Evolutionary conservation across 352 stramenopile genomes (phyloP).

Genomic region (Phytophthora tentaculata): DNA sequence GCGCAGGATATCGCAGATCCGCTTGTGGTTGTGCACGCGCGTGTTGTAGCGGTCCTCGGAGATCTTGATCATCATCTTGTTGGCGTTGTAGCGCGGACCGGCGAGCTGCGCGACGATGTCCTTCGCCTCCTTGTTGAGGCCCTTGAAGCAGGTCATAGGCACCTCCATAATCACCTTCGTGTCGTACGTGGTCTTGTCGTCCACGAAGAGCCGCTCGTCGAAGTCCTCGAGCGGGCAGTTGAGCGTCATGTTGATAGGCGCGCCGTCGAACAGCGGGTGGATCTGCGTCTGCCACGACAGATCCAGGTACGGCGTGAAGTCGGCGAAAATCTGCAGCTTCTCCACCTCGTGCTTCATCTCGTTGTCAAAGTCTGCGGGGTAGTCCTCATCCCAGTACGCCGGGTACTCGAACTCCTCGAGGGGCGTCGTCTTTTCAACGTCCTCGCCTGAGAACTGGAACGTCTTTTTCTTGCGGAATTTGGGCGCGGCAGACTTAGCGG

Average conservation of each 20-base stretch:
- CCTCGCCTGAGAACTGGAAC: constrained; percentile 69
- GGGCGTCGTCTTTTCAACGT: constrained; percentile 35
- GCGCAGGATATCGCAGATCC: constrained; percentile 81
- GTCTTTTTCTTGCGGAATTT: constrained; percentile 68
- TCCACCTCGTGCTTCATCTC: constrained; percentile 89
- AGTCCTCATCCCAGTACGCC: constrained; percentile 81
- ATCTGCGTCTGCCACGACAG: constrained; percentile 83
- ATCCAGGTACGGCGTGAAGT: constrained; percentile 80
- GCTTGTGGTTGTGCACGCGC: constrained; percentile 87
- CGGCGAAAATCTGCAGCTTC: constrained; percentile 83
- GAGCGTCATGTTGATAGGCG: constrained; percentile 70
- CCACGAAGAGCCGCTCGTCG: constrained; percentile 79
- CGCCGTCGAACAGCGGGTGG: constrained; percentile 75
- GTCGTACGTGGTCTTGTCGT: constrained; percentile 83
- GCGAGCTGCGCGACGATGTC: constrained; percentile 74
- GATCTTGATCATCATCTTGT: constrained; percentile 84
- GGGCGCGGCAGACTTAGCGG: constrained; percentile 6
- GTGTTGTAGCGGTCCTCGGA: constrained; percentile 79
- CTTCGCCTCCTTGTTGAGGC: constrained; percentile 53
- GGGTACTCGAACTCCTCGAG: constrained; percentile 79
- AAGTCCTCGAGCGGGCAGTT: constrained; percentile 86
- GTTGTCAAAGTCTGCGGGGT: constrained; percentile 71
- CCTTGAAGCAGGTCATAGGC: constrained; percentile 67
- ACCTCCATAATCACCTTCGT: constrained; percentile 86
- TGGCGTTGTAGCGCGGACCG: constrained; percentile 76